These are phyloP conservation scores for Metarhizium brunneum DNA, from an alignment of 2,329 filamentous ascomycete species.

Conservation along the genomic window DNA sequence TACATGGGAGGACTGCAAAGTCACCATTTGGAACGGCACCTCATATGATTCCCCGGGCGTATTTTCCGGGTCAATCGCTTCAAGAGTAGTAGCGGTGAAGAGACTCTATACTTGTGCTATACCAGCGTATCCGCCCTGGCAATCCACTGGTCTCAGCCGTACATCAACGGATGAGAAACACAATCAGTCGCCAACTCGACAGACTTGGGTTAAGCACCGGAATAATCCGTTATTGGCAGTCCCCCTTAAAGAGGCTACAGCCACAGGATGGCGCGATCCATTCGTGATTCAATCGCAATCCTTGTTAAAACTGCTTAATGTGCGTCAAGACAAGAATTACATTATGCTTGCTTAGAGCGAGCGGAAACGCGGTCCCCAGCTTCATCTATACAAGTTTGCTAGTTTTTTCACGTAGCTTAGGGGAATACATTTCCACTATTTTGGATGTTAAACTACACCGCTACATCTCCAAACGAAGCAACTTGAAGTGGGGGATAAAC, in stretches of 20 bases:
- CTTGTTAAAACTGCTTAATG: conserved; percentile 9
- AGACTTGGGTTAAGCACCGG: conserved; percentile 19
- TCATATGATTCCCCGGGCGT: conserved; percentile 32
- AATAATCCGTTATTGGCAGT: conserved; percentile 12
- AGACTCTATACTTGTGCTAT: conserved; percentile 26
- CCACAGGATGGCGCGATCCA: conserved; percentile 17
- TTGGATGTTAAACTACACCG: conserved; percentile 6
- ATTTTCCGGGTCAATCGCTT: conserved; percentile 34
- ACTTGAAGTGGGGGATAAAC: conserved; percentile 7
- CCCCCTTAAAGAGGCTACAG: conserved; percentile 11
- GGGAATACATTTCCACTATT: conserved; percentile 10
- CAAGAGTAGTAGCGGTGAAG: conserved; percentile 27
- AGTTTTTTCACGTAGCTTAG: conserved; percentile 9
- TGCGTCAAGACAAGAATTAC: conserved; percentile 19
- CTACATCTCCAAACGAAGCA: conserved; percentile 2
- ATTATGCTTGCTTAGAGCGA: conserved; percentile 29
- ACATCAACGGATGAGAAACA: conserved; percentile 33
- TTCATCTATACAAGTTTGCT: conserved; percentile 14
- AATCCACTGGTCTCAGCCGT: conserved; percentile 34
- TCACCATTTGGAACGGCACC: conserved; percentile 12
- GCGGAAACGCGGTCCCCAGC: conserved; percentile 11
- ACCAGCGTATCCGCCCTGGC: conserved; percentile 32
- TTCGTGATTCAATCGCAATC: conserved; percentile 14
- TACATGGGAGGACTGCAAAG: conserved; percentile 17
- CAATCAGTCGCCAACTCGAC: conserved; percentile 31